Base-by-base conservation (phyloP, 495 filamentous ascomycete species). In the Jackrogersella minutella region DNA sequence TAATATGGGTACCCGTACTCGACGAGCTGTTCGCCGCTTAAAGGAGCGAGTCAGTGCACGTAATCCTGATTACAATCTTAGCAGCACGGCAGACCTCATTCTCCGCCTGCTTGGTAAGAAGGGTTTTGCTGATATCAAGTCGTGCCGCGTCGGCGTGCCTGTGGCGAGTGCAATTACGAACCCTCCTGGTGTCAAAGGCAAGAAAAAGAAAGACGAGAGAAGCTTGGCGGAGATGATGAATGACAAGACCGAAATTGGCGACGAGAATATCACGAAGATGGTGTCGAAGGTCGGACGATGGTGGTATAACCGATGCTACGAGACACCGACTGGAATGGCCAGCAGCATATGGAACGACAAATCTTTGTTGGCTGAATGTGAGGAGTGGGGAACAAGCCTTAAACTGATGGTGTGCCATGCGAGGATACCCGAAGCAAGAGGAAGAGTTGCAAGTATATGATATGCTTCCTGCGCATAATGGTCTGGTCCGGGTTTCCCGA, bases 221-320 rank as follows among this genome's bases (percentile, higher is more conserved):
- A 89, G 86, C 28, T 80, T 92, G 1, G 85, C 85, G 5, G 90
- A 93, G 67, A 83, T 93, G 72, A 87, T 92, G 64, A 86, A 83
- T 53, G 88, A 90, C 58, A 81, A 85, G 21, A 79, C 85, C 2
- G 80, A 81, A 16, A 84, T 86, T 5, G 85, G 79, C 26, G 92
- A 96, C 70, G 89, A 91, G 67, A 88, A 86, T 53, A 96, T 97
- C 68, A 90, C 91, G 3, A 93, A 92, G 70, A 96, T 96, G 80
- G 93, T 98, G 16, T 87, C 93, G 16, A 88, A 87, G 62, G 94
- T 99, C 6, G 96, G 95, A 13, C 82, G 96, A 36, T 99, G 93
- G 93, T 98, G 96, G 95, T 97, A 97, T 76, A 90, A 86, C 3
- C 84, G 89, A 50, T 97, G 93, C 80, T 98, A 98, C 74, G 95